Base-by-base conservation (phyloP, 352 stramenopile genomes). In the Globisporangium solare region DNA sequence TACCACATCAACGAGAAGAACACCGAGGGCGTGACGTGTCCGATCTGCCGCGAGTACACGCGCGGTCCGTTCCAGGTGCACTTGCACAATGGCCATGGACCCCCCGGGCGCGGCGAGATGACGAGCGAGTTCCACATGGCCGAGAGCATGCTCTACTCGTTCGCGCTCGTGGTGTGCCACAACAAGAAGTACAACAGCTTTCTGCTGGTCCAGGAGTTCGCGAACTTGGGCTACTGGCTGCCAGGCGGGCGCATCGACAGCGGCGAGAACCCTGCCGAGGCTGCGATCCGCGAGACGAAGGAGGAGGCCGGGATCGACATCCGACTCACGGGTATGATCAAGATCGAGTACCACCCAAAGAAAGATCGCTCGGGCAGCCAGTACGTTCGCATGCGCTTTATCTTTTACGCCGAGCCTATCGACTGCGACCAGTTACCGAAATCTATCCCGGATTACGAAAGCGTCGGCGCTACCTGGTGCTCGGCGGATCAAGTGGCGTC, bases 1-100 rank as follows among this genome's bases (percentile, higher is more conserved):
- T 92, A 86, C 66, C 84, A 94, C 60, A 94, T 94, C 63, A 94
- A 94, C 64, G 84, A 91, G 53, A 81, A 77, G 59, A 88, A 92
- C 58, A 80, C 72, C 43, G 76, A 89, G 56, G 65, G 76, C 20
- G 66, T 94, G 31, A 63, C 66, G 45, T 94, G 84, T 58, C 84
- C 84, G 15, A 89, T 94, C 42, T 94, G 84, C 60, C 68, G 73
- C 40, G 71, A 91, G 40, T 70, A 64, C 15, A 72, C 68, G 50
- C 77, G 82, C 37, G 79, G 78, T 2, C 82, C 84, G 12, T 92
- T 94, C 63, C 84, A 94, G 52, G 84, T 94, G 50, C 84, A 94
- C 43, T 68, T 94, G 63, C 80, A 94, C 70, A 94, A 94, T 51
- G 84, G 81, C 2, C 84, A 94, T 54, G 84, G 84, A 3, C 84